Conservation (phyloP, 2,329 filamentous ascomycete species). For the Proliferodiscus dingleyae region DNA sequence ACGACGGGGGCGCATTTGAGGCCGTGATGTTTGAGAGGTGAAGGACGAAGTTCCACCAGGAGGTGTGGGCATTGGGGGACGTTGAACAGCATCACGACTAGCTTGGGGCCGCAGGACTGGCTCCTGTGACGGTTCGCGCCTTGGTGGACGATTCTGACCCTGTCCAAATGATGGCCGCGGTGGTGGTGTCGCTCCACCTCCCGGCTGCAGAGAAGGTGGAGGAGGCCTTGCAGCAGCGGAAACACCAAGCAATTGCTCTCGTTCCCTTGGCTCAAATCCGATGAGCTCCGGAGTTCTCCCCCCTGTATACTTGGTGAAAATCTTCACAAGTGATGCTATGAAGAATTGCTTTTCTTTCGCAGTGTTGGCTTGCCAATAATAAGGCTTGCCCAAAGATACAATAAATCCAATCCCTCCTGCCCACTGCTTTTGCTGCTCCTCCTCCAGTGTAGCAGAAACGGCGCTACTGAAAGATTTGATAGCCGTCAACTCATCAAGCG, state of each 20-base stretch:
- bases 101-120: conserved; percentile 20
- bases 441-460: conserved; percentile 53
- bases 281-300: conserved; percentile 73
- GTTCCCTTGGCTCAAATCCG: conserved; percentile 77
- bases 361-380: conserved; percentile 93
- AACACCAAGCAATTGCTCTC: conserved; percentile 67
- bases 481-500: conserved; percentile 78
- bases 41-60: conserved; percentile 16
- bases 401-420: conserved; percentile 79
- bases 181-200: conserved; percentile 12
- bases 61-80: conserved; percentile 14
- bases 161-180: conserved; percentile 20
- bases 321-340: conserved; percentile 91
- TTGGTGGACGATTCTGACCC: conserved; percentile 21
- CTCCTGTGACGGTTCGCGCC: conserved; percentile 25
- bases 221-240: conserved; percentile 18
- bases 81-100: conserved; percentile 28
- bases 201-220: conserved; percentile 12
- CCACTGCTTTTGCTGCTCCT: conserved; percentile 63
- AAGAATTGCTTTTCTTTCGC: conserved; percentile 99
- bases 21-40: conserved; percentile 23
- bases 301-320: conserved; percentile 92
- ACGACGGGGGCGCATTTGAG: conserved; percentile 21
- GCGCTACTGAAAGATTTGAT: conserved; percentile 77
- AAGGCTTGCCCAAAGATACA: conserved; percentile 86